phyloP scores from a whole-genome alignment of 2,329 filamentous ascomycete genomes.

The Exophiala alcalophila region DNA sequence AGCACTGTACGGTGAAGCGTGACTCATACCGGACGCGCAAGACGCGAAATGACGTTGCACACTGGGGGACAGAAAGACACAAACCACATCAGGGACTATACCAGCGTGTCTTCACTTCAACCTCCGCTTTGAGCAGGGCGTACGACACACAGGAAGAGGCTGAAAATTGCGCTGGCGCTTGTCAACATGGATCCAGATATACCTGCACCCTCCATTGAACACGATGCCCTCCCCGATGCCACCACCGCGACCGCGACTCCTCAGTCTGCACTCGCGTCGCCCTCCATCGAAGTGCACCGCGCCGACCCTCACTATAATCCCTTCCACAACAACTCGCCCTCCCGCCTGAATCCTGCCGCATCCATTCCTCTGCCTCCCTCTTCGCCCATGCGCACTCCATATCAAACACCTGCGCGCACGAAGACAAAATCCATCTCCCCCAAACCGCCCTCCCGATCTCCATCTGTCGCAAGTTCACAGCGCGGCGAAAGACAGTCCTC shows the following conservation, averaged over 20 bases:
- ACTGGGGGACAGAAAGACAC: too few relatives aligned
- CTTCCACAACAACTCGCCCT: too few relatives aligned
- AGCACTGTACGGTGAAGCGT: too few relatives aligned
- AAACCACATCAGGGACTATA: too few relatives aligned
- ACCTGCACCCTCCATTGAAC: slow-evolving; percentile 24
- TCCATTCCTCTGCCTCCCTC: slow-evolving; percentile 20
- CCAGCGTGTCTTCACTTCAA: too few relatives aligned
- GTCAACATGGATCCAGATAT: slow-evolving; percentile 30
- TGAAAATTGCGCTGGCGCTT: too few relatives aligned
- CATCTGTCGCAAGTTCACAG: slow-evolving; percentile 27
- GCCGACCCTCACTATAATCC: slow-evolving; percentile 5
- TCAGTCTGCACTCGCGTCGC: slow-evolving; percentile 14
- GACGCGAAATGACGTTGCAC: too few relatives aligned
- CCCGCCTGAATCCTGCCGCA: slow-evolving; percentile 12
- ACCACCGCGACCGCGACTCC: slow-evolving; percentile 6
- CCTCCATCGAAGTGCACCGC: slow-evolving; percentile 14
- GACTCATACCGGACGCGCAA: too few relatives aligned
- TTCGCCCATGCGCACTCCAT: slow-evolving; percentile 22
- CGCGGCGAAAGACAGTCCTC: slow-evolving; percentile 26
- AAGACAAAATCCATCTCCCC: slow-evolving; percentile 22
- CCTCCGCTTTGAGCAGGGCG: too few relatives aligned
- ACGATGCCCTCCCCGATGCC: slow-evolving; percentile 12
- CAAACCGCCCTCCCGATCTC: slow-evolving; percentile 24
- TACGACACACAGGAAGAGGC: not conserved
- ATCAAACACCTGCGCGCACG: slow-evolving; percentile 14